These are phyloP conservation scores for Brachypodium distachyon DNA, from an alignment of 202 grass and related monocot genomes.

Conservation along the genomic window DNA sequence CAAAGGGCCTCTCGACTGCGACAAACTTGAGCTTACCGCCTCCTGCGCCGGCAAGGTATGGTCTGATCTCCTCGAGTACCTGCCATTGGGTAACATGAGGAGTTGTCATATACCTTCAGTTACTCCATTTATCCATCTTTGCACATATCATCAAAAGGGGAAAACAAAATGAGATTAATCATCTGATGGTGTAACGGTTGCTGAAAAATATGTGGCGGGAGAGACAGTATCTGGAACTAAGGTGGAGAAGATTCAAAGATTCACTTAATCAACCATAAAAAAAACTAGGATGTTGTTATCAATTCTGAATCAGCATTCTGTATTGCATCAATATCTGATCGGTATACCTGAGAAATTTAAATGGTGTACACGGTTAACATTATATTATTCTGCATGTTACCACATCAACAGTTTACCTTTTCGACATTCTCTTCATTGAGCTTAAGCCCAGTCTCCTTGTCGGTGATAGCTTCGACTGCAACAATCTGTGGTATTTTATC, in stretches of 20 bases:
- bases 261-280: not conserved
- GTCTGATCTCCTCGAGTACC: conserved; percentile 76
- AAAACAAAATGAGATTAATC: not conserved
- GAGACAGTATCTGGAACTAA: not conserved
- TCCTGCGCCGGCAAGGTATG: conserved; percentile 69
- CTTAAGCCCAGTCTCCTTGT: conserved; percentile 54
- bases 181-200: not conserved
- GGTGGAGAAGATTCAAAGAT: not conserved
- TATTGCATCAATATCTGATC: not conserved
- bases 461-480: conserved; percentile 49
- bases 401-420: conserved; percentile 17
- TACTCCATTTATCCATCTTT: not conserved
- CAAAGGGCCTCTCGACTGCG: conserved; percentile 34
- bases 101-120: not conserved
- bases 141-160: not conserved
- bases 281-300: not conserved
- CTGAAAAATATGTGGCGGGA: not conserved
- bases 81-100: not conserved
- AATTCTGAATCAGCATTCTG: not conserved
- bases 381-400: not conserved
- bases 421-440: conserved; percentile 63
- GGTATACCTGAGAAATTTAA: not conserved
- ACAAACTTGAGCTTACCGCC: conserved; percentile 55
- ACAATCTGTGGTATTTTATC: conserved; percentile 70
- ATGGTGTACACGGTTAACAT: not conserved